Evolutionary conservation across 176 grass and related monocot species (phyloP).

Genomic region (barley (Hordeum vulgare)): DNA sequence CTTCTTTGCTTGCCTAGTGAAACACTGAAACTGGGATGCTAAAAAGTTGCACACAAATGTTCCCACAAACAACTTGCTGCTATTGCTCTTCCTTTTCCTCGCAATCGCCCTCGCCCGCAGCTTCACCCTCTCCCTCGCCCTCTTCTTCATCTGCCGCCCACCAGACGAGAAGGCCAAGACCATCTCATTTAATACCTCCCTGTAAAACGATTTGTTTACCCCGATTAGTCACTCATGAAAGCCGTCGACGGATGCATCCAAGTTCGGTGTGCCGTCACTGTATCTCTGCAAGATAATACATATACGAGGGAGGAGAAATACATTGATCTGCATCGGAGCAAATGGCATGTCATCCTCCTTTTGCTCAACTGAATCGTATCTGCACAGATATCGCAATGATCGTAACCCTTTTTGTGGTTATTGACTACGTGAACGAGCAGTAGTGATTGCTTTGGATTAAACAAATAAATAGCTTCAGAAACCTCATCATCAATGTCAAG

Average conservation of each 20-base stretch:
- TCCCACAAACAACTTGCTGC: neutral
- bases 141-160: slow-evolving; percentile 43
- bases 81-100: slow-evolving; percentile 11
- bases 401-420: neutral
- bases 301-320: slow-evolving; percentile 22
- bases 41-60: neutral
- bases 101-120: too few relatives aligned
- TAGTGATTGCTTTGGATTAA: neutral
- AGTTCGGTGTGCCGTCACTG: neutral
- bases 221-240: neutral
- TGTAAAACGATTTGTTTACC: slow-evolving; percentile 24
- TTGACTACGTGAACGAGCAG: neutral
- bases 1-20: neutral
- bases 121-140: neutral
- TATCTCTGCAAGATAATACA: neutral
- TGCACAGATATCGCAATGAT: slow-evolving; percentile 30
- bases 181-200: slow-evolving; percentile 81
- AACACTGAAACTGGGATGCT: neutral
- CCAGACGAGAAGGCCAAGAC: slow-evolving; percentile 83
- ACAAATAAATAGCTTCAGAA: slow-evolving; percentile 2
- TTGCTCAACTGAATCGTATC: slow-evolving; percentile 86
- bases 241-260: neutral
- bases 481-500: slow-evolving; percentile 94
- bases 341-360: slow-evolving; percentile 68
- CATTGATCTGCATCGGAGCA: slow-evolving; percentile 83